phyloP scores from a whole-genome alignment of 1,139 yeast genomes.

The Saccharomyces pastorianus region DNA sequence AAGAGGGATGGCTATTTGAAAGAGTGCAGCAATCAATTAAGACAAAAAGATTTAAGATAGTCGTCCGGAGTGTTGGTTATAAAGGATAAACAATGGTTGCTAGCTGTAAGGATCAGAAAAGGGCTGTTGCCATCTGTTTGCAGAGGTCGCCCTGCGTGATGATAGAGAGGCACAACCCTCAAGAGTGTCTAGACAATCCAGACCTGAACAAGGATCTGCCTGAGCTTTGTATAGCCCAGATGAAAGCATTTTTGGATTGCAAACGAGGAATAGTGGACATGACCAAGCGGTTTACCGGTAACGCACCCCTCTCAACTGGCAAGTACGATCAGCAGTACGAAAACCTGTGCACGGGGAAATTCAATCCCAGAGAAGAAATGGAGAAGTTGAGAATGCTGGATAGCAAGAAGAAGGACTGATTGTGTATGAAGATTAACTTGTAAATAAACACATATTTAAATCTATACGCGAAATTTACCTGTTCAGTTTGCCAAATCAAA shows the following conservation, averaged over 20 bases:
- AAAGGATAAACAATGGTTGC: slow-evolving; percentile 27
- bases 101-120: slow-evolving; percentile 89
- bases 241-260: slow-evolving; percentile 82
- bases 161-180: slow-evolving; percentile 82
- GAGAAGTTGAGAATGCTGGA: slow-evolving; percentile 42
- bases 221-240: slow-evolving; percentile 77
- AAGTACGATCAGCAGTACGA: slow-evolving; percentile 81
- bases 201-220: slow-evolving; percentile 71
- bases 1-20: neutral
- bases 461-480: neutral
- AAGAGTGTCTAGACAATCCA: slow-evolving; percentile 77
- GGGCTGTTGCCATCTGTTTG: slow-evolving; percentile 86
- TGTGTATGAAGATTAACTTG: neutral
- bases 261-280: slow-evolving; percentile 77
- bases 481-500: neutral
- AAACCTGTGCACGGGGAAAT: slow-evolving; percentile 69
- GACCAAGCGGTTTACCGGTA: slow-evolving; percentile 88
- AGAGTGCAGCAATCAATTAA: neutral
- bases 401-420: slow-evolving; percentile 17
- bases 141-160: slow-evolving; percentile 96
- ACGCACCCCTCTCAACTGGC: slow-evolving; percentile 89
- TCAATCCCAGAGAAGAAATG: slow-evolving; percentile 75
- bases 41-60: neutral
- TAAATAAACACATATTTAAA: neutral
- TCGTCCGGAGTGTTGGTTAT: too few relatives aligned